Conservation (phyloP, 1,284 basidiomycete species). For the Austropuccinia psidii region DNA sequence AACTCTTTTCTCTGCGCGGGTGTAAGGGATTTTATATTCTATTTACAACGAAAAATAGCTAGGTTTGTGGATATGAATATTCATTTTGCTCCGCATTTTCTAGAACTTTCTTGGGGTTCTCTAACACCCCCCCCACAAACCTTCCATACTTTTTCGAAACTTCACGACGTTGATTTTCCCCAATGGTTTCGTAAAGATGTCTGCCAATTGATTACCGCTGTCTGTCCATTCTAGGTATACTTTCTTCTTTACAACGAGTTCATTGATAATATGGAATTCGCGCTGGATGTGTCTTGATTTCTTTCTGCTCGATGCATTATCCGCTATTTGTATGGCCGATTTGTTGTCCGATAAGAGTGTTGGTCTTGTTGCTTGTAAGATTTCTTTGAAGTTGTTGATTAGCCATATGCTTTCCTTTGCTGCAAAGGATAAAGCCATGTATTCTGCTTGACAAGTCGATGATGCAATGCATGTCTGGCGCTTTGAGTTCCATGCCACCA, state of each 20-base stretch:
- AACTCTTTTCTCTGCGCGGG: too few relatives aligned
- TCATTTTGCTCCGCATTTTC: too few relatives aligned
- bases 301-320: background rate
- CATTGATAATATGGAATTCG: background rate
- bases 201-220: background rate
- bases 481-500: background rate
- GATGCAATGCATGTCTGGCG: background rate
- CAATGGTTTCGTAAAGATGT: background rate
- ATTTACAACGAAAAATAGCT: too few relatives aligned
- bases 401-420: background rate
- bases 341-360: background rate
- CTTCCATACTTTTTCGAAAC: background rate
- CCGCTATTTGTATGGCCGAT: background rate
- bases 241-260: background rate
- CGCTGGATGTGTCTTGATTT: background rate
- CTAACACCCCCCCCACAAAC: too few relatives aligned
- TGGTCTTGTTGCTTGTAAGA: background rate
- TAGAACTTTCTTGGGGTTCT: too few relatives aligned
- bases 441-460: background rate
- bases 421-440: background rate
- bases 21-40: too few relatives aligned
- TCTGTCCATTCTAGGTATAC: background rate
- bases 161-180: background rate
- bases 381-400: background rate
- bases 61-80: too few relatives aligned